A percentile compares a stretch with the other conserved stretches of the same genome.
These are phyloP conservation scores for Fusarium neocosmosporiellum DNA, from an alignment of 2,329 filamentous ascomycete species.

Conservation along the genomic window DNA sequence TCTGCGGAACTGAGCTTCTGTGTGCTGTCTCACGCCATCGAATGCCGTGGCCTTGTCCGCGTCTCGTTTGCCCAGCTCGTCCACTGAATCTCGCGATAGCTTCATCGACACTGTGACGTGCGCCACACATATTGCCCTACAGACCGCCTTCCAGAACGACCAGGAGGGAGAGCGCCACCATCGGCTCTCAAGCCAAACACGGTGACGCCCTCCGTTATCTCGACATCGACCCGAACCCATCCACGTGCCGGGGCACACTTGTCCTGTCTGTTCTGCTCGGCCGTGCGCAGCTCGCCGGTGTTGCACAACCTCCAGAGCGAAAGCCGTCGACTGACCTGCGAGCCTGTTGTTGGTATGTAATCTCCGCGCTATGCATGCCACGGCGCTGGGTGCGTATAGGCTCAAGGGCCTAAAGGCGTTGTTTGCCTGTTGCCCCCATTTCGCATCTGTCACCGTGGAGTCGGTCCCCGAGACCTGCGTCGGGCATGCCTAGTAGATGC, in stretches of 20 bases:
- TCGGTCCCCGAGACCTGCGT: conserved; percentile 29
- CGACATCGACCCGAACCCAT: conserved; percentile 8
- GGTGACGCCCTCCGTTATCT: not conserved
- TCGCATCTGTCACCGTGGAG: conserved; percentile 24
- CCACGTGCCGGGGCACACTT: conserved; percentile 19
- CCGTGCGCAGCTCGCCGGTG: conserved; percentile 10
- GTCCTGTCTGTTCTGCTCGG: conserved; percentile 2
- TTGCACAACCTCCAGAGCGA: conserved; percentile 18
- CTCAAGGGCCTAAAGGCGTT: not conserved
- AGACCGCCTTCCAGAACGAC: not conserved
- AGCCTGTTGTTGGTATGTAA: conserved; percentile 15
- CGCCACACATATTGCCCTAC: not conserved
- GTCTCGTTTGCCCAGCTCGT: not conserved
- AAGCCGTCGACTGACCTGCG: conserved; percentile 6
- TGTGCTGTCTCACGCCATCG: not conserved
- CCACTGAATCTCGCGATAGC: conserved; percentile 17
- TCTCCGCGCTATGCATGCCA: conserved; percentile 10
- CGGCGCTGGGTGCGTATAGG: not conserved
- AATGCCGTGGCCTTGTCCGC: not conserved
- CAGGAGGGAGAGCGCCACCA: not conserved
- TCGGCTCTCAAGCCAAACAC: conserved; percentile 11
- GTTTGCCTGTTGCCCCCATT: conserved; percentile 1
- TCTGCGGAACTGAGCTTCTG: not conserved
- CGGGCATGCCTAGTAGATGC: conserved; percentile 9
- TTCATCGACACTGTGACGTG: conserved; percentile 15